Conservation (phyloP, 768 basidiomycete species). For the Russula virescens region DNA sequence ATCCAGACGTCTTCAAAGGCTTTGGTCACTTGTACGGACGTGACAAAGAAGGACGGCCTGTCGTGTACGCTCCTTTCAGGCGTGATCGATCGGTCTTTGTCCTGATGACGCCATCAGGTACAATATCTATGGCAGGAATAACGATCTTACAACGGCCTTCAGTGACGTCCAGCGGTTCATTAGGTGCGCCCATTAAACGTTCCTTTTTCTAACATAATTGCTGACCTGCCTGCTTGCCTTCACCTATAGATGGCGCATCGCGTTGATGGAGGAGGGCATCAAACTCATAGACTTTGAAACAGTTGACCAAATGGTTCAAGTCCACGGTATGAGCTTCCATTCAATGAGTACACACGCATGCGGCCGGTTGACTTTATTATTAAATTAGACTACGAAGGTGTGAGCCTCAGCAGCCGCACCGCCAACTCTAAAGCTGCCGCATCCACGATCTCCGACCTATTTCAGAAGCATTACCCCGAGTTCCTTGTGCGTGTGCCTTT, state of each 20-base stretch:
- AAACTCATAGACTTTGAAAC: slow-evolving; percentile 61
- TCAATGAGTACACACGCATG: background rate
- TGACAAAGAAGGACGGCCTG: slow-evolving; percentile 67
- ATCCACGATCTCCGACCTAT: slow-evolving; percentile 65
- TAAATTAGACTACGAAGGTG: slow-evolving; percentile 65
- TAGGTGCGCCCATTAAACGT: slow-evolving; percentile 39
- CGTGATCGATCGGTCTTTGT: background rate
- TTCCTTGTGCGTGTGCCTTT: slow-evolving; percentile 46
- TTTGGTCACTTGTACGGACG: slow-evolving; percentile 60
- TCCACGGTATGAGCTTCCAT: slow-evolving; percentile 18
- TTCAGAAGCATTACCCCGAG: slow-evolving; percentile 74
- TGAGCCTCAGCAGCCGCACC: slow-evolving; percentile 56
- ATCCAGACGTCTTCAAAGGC: slow-evolving; percentile 35
- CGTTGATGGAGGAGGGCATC: slow-evolving; percentile 67
- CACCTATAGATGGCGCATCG: slow-evolving; percentile 63
- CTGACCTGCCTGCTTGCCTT: background rate
- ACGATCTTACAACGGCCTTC: slow-evolving; percentile 65
- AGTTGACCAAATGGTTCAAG: slow-evolving; percentile 35
- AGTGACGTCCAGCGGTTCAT: slow-evolving; percentile 71
- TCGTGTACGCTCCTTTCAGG: slow-evolving; percentile 45
- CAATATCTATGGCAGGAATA: slow-evolving; percentile 70
- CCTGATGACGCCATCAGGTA: slow-evolving; percentile 41
- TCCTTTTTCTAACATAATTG: background rate
- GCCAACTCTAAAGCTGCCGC: slow-evolving; percentile 76
- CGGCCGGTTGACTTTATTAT: background rate